Base-by-base conservation (phyloP, 768 basidiomycete species). In the Sporobolomyces roseus region DNA sequence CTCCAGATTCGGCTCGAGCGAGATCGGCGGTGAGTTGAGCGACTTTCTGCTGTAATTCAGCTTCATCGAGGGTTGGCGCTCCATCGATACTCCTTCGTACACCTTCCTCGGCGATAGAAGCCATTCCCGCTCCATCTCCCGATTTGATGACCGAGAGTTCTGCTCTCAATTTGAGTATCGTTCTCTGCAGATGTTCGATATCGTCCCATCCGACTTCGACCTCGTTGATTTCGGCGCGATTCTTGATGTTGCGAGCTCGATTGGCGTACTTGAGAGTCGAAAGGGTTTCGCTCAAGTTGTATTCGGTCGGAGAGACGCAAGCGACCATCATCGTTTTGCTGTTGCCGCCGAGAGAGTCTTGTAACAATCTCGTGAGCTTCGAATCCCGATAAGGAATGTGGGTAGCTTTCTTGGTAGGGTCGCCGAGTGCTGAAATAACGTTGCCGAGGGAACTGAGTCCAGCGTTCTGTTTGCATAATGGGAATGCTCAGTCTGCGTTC, bases 181-280 rank as follows among this genome's bases (percentile, higher is more conserved):
- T 90, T 61, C 85, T 85, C 79, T 98, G 96, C 50, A 99, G 80
- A 87, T 96, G 94, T 77, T 97, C 93, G 3, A 98, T 81, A 77
- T 99, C 96, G 72, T 97, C 94, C 96, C 96, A 99, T 16, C 96
- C 96, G 61, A 92, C 91, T 80, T 99, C 96, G 52, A 87, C 88
- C 80, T 94, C 91, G 76, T 93, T 94, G 60, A 94, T 84, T 38
- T 89, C 85, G 4, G 90, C 93, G 51, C 87, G 84, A 75, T 99
- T 99, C 81, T 93, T 94, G 82, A 99, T 99, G 77, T 96, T 97
- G 71, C 93, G 82, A 16, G 96, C 96, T 43, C 96, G 88, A 74
- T 96, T 93, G 38, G 94, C 96, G 76, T 98, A 99, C 79, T 96
- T 96, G 78, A 98, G 75, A 19, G 91, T 93, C 77, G 91, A 92